phyloP scores from a whole-genome alignment of 805 yeast species.

The Cephaloascus albidus region DNA sequence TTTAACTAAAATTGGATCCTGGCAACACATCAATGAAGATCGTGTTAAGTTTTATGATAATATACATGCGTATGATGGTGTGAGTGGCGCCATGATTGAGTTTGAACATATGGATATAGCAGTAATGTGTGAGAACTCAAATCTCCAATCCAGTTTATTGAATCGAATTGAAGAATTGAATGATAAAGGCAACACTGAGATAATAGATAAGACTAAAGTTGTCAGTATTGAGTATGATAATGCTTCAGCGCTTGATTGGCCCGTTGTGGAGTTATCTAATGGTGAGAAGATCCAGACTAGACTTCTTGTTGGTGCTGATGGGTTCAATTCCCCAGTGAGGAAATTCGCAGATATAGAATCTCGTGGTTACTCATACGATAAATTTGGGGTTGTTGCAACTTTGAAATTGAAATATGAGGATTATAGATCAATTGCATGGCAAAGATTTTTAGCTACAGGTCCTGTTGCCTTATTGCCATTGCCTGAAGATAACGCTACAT shows the following conservation, averaged over 20 bases:
- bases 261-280: constrained; percentile 54
- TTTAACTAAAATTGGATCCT: constrained; percentile 63
- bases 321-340: constrained; percentile 89
- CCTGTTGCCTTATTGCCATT: constrained; percentile 89
- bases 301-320: constrained; percentile 91
- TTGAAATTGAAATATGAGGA: constrained; percentile 67
- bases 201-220: constrained; percentile 64
- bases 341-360: constrained; percentile 72
- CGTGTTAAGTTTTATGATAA: constrained; percentile 74
- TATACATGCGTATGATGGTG: constrained; percentile 80
- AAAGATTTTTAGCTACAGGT: constrained; percentile 83
- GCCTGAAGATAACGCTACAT: constrained; percentile 77
- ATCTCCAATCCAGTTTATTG: constrained; percentile 69
- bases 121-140: constrained; percentile 82
- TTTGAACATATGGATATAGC: constrained; percentile 63
- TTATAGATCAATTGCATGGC: constrained; percentile 73
- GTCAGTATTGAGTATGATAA: constrained; percentile 29
- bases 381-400: constrained; percentile 91
- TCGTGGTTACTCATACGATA: constrained; percentile 85
- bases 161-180: constrained; percentile 39
- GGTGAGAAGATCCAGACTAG: constrained; percentile 62
- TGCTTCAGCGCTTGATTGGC: constrained; percentile 50
- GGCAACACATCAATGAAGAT: constrained; percentile 60
- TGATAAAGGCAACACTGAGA: constrained; percentile 17
- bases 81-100: constrained; percentile 57